Conservation (phyloP, 768 basidiomycete species). For the Suillus alpinus region DNA sequence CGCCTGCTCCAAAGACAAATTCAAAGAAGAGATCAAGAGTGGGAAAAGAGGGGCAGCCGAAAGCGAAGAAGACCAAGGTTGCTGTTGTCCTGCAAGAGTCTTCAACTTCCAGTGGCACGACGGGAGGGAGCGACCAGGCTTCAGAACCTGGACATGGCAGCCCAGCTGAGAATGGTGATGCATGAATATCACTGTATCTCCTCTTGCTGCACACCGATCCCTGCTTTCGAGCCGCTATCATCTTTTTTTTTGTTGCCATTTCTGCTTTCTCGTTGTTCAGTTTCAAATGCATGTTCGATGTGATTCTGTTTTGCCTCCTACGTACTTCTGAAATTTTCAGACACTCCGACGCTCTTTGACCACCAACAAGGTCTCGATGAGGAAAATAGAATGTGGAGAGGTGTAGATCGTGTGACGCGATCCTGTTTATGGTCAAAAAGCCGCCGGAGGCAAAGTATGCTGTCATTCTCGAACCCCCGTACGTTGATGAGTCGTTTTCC, state of each 20-base stretch:
- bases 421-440: conserved; percentile 32
- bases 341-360: conserved; percentile 27
- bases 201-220: conserved; percentile 5
- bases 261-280: conserved; percentile 6
- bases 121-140: conserved; percentile 24
- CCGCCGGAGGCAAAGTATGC: conserved; percentile 16
- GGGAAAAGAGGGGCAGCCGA: conserved; percentile 28
- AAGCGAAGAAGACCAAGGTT: conserved; percentile 33
- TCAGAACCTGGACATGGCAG: conserved; percentile 24
- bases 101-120: conserved; percentile 23
- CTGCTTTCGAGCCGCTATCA: conserved; percentile 9
- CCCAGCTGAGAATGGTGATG: conserved; percentile 23
- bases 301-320: conserved; percentile 24
- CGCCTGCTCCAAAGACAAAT: conserved; percentile 15
- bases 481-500: neutral
- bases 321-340: conserved; percentile 16
- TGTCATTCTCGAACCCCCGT: conserved; percentile 16
- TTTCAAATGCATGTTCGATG: conserved; percentile 15
- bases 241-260: neutral
- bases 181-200: conserved; percentile 11
- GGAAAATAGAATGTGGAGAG: conserved; percentile 11
- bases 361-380: conserved; percentile 25
- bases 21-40: conserved; percentile 29
- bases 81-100: conserved; percentile 9
- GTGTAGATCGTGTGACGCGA: conserved; percentile 15